phyloP scores from a whole-genome alignment of 2,329 filamentous ascomycete genomes.

The Dactylonectria estremocensis region DNA sequence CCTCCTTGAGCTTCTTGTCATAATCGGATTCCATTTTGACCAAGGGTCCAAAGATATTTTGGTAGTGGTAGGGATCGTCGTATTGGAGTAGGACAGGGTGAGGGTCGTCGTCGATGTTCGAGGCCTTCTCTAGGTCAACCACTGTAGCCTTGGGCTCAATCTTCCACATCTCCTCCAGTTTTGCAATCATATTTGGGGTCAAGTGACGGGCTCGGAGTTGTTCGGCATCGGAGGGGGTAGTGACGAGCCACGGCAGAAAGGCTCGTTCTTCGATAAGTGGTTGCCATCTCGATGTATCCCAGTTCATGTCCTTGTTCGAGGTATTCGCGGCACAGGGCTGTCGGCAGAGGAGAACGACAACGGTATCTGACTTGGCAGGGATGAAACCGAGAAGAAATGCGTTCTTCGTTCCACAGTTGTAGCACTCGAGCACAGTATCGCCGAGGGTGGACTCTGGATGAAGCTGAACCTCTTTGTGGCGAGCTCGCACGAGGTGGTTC shows the following conservation, averaged over 20 bases:
- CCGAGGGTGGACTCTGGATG: constrained; percentile 94
- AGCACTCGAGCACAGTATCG: constrained; percentile 97
- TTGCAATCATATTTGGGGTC: constrained; percentile 94
- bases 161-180: constrained; percentile 99
- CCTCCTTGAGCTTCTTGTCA: constrained; percentile 98
- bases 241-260: constrained; percentile 94
- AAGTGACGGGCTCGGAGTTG: constrained; percentile 95
- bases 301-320: constrained; percentile 99
- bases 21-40: constrained; percentile 99
- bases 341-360: constrained; percentile 95
- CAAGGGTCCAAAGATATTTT: constrained; percentile 97
- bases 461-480: constrained; percentile 98
- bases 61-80: constrained; percentile 97
- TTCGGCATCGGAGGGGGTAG: constrained; percentile 90
- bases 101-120: constrained; percentile 94
- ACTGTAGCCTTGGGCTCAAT: constrained; percentile 92
- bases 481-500: constrained; percentile 96
- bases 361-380: constrained; percentile 97
- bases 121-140: constrained; percentile 90
- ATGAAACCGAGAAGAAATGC: constrained; percentile 98
- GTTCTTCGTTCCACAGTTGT: constrained; percentile 99
- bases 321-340: constrained; percentile 96
- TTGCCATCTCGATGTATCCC: constrained; percentile 98
- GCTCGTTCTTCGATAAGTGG: constrained; percentile 97
- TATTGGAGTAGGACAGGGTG: constrained; percentile 93